A percentile compares a stretch with the other conserved stretches of the same genome.
Evolutionary conservation across 495 filamentous ascomycete genomes (phyloP).

Genomic region (Neurospora africana): DNA sequence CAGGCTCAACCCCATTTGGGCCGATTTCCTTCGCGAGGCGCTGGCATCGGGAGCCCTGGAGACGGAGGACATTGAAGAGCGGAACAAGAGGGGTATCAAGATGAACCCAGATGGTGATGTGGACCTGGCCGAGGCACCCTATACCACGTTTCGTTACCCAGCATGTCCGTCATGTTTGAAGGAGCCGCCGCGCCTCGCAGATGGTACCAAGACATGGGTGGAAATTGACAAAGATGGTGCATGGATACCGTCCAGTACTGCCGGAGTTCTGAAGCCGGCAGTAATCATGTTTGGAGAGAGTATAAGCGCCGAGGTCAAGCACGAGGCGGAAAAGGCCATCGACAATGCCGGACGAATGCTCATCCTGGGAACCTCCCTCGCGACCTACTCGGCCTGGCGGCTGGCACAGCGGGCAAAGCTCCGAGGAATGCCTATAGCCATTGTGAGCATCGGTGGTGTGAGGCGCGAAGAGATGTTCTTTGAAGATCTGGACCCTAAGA

Average conservation of each 20-base stretch:
- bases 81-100: constrained; percentile 56
- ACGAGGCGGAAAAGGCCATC: constrained; percentile 67
- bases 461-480: constrained; percentile 68
- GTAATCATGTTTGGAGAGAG: constrained; percentile 96
- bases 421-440: constrained; percentile 70
- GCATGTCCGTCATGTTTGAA: constrained; percentile 73
- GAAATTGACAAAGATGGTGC: constrained; percentile 74
- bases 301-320: constrained; percentile 55
- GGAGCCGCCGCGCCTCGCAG: constrained; percentile 48
- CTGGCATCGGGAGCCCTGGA: constrained; percentile 62
- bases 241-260: constrained; percentile 56
- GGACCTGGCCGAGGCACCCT: constrained; percentile 78
- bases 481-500: constrained; percentile 34
- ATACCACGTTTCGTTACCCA: constrained; percentile 84
- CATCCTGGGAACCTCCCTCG: constrained; percentile 78
- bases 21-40: constrained; percentile 59
- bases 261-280: constrained; percentile 78
- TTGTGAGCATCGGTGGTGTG: constrained; percentile 75
- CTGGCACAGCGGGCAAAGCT: constrained; percentile 74
- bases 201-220: constrained; percentile 48
- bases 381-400: constrained; percentile 91
- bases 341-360: constrained; percentile 64
- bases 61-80: constrained; percentile 64
- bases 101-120: constrained; percentile 93
- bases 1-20: constrained; percentile 77